These are phyloP conservation scores for grape (Vitis vinifera) DNA, from an alignment of 164 flowering plant genomes.

Conservation along the genomic window DNA sequence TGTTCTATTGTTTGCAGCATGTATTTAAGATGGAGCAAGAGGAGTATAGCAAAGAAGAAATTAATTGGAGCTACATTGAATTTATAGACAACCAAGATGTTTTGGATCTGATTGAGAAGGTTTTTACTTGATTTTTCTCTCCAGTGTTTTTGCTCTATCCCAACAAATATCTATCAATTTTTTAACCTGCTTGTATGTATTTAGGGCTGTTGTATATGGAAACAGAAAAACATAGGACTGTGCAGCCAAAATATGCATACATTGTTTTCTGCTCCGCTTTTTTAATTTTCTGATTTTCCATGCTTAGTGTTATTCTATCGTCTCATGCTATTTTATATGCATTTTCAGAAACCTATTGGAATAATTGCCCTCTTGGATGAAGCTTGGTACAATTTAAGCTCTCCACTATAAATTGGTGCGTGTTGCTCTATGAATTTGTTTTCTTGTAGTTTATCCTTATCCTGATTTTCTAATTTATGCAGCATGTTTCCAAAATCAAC, in stretches of 20 bases:
- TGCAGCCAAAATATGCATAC: not conserved
- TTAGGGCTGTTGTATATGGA: not conserved
- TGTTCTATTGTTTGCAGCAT: slow-evolving; percentile 55
- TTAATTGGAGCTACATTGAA: slow-evolving; percentile 96
- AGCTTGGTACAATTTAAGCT: slow-evolving; percentile 62
- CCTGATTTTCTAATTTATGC: slow-evolving; percentile 44
- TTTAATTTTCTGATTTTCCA: not conserved
- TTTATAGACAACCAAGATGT: slow-evolving; percentile 98
- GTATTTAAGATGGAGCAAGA: slow-evolving; percentile 99
- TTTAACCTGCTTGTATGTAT: too few relatives aligned
- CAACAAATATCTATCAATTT: not conserved
- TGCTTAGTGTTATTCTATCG: not conserved
- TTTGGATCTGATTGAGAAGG: slow-evolving; percentile 94
- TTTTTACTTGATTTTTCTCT: slow-evolving; percentile 17
- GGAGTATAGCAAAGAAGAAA: slow-evolving; percentile 81
- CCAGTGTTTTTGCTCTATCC: not conserved
- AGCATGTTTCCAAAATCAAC: slow-evolving; percentile 99
- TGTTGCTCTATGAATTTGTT: slow-evolving; percentile 14
- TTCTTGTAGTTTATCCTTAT: slow-evolving; percentile 24
- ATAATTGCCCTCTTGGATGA: slow-evolving; percentile 88
- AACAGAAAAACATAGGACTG: not conserved
- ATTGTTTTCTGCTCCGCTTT: not conserved
- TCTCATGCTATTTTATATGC: slow-evolving; percentile 14
- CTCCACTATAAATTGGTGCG: slow-evolving; percentile 34
- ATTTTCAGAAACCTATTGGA: slow-evolving; percentile 91